Percentiles rank a stretch among this genome's conserved stretches.
phyloP scores from a whole-genome alignment of 73 alveolate species.

The Loxodes magnus region DNA sequence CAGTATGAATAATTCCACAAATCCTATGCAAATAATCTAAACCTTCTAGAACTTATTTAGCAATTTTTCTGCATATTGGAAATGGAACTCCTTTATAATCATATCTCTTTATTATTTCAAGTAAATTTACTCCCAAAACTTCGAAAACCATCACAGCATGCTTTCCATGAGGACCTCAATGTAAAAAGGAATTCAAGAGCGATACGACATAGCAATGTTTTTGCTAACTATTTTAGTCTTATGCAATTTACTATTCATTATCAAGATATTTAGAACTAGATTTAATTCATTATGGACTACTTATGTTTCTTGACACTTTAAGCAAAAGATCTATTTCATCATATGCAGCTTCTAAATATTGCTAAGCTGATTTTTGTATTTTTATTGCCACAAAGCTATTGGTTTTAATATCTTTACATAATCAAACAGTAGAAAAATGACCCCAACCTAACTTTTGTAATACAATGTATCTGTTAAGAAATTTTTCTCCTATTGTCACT shows the following conservation, averaged over 20 bases:
- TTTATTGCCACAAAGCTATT: constrained; percentile 82
- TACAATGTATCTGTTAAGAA: constrained; percentile 82
- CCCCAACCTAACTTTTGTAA: constrained; percentile 97
- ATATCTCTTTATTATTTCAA: constrained; percentile 75
- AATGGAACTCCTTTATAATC: constrained; percentile 43
- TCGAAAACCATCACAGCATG: constrained; percentile 89
- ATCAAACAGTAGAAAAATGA: constrained; percentile 99
- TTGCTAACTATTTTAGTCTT: background rate
- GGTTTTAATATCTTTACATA: constrained; percentile 76
- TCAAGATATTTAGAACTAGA: background rate
- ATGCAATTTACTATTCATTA: background rate
- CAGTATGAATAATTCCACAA: constrained; percentile 94
- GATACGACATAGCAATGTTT: background rate
- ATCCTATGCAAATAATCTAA: constrained; percentile 89
- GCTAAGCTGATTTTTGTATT: constrained; percentile 94
- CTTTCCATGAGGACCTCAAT: background rate
- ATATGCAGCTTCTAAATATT: constrained; percentile 97
- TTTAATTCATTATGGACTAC: constrained; percentile 5
- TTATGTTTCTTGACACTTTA: constrained; percentile 70
- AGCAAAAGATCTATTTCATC: constrained; percentile 96
- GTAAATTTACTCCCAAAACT: constrained; percentile 90
- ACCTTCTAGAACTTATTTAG: constrained; percentile 89
- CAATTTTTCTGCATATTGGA: constrained; percentile 45
- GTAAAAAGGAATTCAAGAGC: background rate
- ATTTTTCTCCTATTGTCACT: constrained; percentile 93